Evolutionary conservation across 2,329 filamentous ascomycete genomes (phyloP).

Genomic region (Chaetothyriales sp.): DNA sequence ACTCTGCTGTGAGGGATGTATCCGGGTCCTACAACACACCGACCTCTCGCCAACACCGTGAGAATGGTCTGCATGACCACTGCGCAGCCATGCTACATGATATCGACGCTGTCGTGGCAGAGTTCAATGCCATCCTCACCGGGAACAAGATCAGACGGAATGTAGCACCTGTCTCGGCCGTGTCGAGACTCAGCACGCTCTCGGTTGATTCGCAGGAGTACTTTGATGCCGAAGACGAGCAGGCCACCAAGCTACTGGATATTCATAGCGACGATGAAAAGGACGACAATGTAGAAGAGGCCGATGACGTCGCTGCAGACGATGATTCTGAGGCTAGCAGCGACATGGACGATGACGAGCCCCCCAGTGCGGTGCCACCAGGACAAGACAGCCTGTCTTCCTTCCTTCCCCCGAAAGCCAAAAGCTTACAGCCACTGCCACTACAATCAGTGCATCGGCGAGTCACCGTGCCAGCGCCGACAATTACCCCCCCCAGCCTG

Average conservation of each 20-base stretch:
- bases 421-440: constrained; percentile 64
- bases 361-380: constrained; percentile 23
- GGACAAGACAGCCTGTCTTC: constrained; percentile 29
- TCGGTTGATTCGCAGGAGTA: constrained; percentile 78
- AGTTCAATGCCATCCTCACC: constrained; percentile 64
- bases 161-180: constrained; percentile 39
- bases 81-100: constrained; percentile 73
- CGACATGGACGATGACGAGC: constrained; percentile 37
- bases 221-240: constrained; percentile 66
- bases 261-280: constrained; percentile 62
- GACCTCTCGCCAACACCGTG: constrained; percentile 19
- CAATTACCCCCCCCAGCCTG: constrained; percentile 70
- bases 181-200: constrained; percentile 58
- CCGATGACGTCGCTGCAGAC: constrained; percentile 31
- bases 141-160: constrained; percentile 67
- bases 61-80: constrained; percentile 63
- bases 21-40: not conserved
- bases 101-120: constrained; percentile 66
- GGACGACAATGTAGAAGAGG: constrained; percentile 23
- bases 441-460: constrained; percentile 54
- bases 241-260: constrained; percentile 52
- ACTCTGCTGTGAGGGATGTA: constrained; percentile 18
- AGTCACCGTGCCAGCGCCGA: constrained; percentile 56
- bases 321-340: constrained; percentile 52
- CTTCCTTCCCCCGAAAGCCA: constrained; percentile 63